Evolutionary conservation across 345 rosid species (phyloP), one percentile per base, ranked within the genome.

Genomic region (Diplotaxis tenuifolia): DNA sequence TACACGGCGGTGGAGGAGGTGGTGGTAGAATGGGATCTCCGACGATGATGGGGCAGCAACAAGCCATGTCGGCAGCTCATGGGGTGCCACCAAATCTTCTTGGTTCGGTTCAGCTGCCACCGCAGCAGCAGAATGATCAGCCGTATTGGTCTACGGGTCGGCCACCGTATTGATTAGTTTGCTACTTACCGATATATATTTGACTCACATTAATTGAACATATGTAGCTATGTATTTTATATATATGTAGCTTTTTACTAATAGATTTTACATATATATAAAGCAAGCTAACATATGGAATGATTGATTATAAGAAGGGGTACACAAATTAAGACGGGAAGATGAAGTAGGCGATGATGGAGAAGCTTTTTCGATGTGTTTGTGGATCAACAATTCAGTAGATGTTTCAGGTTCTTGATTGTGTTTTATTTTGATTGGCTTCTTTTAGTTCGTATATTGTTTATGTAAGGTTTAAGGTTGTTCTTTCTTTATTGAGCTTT

Each of bases 1-100:
- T 59, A n/a, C 76, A 65, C 0, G 75, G 65, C 0, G 75, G 69
- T 0, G 49, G 62, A 10, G 68, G 65, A 19, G 56, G 72, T 12
- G 57, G 86, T 3, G 96, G 90, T 55, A 87, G 73, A 67, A 75
- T 93, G 54, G 97, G 91, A 25, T 89, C 97, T 12, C 91, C 97
- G 1, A 86, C 96, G 0, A 87, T 81, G 27, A 78, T 81, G 67
- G 85, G 81, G 9, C 91, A 83, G 42, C 93, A 79, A 53, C 92
- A 85, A 61, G 84, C 82, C 36, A n/a, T 88, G 83, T 84, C 82
- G 1, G 91, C 89, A 18, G 65, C 72, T 71, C 93, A 90, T 38
- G 98, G 99, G 14, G 67, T 95, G 79, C 94, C 86, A 29, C 99
- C 96, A 3, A 92, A 95, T 80, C 88, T 95, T 22, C 85, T 95